Evolutionary conservation across 805 yeast species (phyloP).

Genomic region (Candida ipomoeae): DNA sequence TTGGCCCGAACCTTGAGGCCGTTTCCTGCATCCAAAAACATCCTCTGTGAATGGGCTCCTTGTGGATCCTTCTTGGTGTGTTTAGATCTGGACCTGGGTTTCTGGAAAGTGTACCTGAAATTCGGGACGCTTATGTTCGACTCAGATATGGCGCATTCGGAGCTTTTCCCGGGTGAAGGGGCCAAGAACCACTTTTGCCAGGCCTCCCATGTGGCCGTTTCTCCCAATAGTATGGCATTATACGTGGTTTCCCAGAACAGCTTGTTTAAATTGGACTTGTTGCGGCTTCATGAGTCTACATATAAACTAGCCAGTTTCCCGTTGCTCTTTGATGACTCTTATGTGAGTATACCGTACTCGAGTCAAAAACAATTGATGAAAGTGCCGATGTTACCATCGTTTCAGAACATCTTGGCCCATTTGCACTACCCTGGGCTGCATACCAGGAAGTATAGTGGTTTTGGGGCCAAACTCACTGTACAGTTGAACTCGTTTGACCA

Average conservation of each 20-base stretch:
- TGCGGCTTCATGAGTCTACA: constrained; percentile 7
- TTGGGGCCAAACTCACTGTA: constrained; percentile 19
- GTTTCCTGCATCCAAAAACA: background rate
- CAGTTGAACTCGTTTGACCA: constrained; percentile 11
- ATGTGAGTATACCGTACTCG: constrained; percentile 20
- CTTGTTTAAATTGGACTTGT: constrained; percentile 23
- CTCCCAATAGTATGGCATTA: constrained; percentile 24
- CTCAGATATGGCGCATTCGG: constrained; percentile 14
- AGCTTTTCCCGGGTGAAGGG: background rate
- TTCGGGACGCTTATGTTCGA: constrained; percentile 32
- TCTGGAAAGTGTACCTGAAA: constrained; percentile 32
- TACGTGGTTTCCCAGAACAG: constrained; percentile 16
- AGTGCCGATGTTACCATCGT: constrained; percentile 30
- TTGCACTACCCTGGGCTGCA: constrained; percentile 21
- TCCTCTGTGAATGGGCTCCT: constrained; percentile 28
- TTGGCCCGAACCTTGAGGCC: background rate
- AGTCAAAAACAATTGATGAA: constrained; percentile 18
- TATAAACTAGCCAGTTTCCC: constrained; percentile 10
- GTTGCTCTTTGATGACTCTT: constrained; percentile 24
- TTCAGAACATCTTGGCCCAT: constrained; percentile 24
- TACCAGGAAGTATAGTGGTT: background rate
- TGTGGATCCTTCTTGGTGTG: constrained; percentile 32
- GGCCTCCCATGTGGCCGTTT: constrained; percentile 22
- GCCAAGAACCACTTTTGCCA: constrained; percentile 21
- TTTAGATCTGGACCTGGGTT: constrained; percentile 17